Conservation (phyloP, 1,284 basidiomycete species). For the Leucoagaricus sp. region DNA sequence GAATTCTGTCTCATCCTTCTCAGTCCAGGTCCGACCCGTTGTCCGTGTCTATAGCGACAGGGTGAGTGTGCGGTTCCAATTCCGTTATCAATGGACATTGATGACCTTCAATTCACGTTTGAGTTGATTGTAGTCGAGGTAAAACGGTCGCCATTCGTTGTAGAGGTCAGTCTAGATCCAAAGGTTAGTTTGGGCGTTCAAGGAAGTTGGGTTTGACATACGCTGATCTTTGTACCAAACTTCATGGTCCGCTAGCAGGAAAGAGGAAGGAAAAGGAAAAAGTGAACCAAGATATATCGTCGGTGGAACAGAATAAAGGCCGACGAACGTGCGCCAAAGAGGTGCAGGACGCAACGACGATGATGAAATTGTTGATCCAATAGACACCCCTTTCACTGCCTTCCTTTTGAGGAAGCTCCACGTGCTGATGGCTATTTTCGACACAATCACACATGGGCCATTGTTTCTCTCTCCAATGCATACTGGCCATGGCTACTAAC, state of each 20-base stretch:
- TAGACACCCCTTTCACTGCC: not conserved
- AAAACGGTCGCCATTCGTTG: conserved; percentile 88
- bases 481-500: conserved; percentile 27
- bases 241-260: conserved; percentile 55
- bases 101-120: conserved; percentile 88
- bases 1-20: conserved; percentile 82
- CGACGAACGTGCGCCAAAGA: conserved; percentile 31
- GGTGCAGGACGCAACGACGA: not conserved
- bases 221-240: conserved; percentile 88
- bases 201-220: conserved; percentile 34
- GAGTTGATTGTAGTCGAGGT: conserved; percentile 86
- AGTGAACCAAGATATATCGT: not conserved
- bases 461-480: not conserved
- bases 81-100: not conserved
- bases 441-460: not conserved
- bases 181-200: conserved; percentile 4
- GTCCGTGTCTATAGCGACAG: conserved; percentile 51
- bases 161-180: conserved; percentile 76
- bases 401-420: not conserved
- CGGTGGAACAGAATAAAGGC: not conserved
- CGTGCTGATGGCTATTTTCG: conserved; percentile 13
- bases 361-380: conserved; percentile 8
- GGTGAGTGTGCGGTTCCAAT: not conserved
- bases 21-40: conserved; percentile 67
- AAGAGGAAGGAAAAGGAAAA: not conserved